Evolutionary conservation across 2,329 filamentous ascomycete genomes (phyloP), one percentile per base, ranked within the genome.

Genomic region (Rhinocladiella mackenziei): DNA sequence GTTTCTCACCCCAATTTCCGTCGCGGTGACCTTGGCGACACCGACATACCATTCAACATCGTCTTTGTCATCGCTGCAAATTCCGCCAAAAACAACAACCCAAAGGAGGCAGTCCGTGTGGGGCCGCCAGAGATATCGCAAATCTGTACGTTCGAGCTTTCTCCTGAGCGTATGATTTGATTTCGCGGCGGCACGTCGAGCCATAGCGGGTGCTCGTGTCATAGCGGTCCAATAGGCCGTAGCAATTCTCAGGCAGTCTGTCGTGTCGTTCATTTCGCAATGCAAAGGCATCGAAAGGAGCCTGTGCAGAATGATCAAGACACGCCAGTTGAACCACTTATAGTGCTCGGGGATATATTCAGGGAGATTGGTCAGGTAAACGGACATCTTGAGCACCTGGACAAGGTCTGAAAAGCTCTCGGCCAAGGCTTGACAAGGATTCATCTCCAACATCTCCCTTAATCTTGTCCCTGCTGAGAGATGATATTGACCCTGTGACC

Each of bases 221-320:
- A 47, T 20, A 8, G 26, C 41, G 4, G 34, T 30, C 34, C 50
- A 53, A 25, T 37, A 43, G 6, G 45, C 43, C 7, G 34, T 30
- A 10, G 37, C 41, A 11, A 51, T 47, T 25, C 40, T 50, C 22
- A 45, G 19, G 23, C 34, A 33, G 28, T 48, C 40, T 20, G 23
- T 18, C 22, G 23, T 42, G 5, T 41, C 38, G 37, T 45, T 22
- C 29, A 46, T 17, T 14, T 48, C 39, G 13, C 29, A 35, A 20
- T 40, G 39, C 13, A 44, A 43, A 4, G 39, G 43, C 26, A 48
- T 45, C 3, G 48, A 48, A 19, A 54, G 52, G 14, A 53, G 31
- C 14, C 38, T 32, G 36, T 53, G 47, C 5, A 53, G 14, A 29
- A 55, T 47, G 9, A 41, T 46, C 19, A 46, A 23, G 23, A 20